Percentiles rank a stretch among this genome's conserved stretches.
Conservation (phyloP, 441 rosid species). For the Croton setiger region DNA sequence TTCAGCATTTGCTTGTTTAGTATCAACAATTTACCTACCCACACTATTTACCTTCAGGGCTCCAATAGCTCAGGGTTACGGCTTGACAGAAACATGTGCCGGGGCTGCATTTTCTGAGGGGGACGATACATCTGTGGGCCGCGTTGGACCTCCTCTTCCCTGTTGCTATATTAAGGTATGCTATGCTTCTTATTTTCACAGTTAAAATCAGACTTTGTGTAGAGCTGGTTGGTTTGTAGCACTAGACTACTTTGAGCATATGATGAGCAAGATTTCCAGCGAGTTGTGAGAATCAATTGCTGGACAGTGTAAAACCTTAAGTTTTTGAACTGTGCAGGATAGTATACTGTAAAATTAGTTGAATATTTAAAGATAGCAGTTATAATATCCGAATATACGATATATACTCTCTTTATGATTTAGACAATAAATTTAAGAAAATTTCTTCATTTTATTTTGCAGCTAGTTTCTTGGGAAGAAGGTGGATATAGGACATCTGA, state of each 20-base stretch:
- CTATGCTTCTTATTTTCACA: constrained; percentile 12
- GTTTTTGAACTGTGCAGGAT: not conserved
- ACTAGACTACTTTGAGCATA: no score
- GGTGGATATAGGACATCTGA: constrained; percentile 74
- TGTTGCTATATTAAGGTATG: constrained; percentile 72
- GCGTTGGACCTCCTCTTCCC: constrained; percentile 93
- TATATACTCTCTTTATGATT: not conserved
- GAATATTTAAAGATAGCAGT: not conserved
- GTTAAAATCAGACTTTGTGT: not conserved
- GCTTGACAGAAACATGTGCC: constrained; percentile 94
- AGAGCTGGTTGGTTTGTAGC: no score
- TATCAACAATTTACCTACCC: constrained; percentile 6
- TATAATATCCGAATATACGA: not conserved
- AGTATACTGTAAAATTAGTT: not conserved
- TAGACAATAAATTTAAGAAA: not conserved
- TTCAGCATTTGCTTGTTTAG: constrained; percentile 3
- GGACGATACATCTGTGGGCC: constrained; percentile 76
- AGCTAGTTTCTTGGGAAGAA: constrained; percentile 95
- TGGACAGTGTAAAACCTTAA: not conserved
- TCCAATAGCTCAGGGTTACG: constrained; percentile 88
- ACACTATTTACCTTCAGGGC: constrained; percentile 43
- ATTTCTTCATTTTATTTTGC: constrained; percentile 25
- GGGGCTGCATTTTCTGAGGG: constrained; percentile 88
- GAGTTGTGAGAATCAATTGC: not conserved
- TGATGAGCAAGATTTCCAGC: not conserved